phyloP scores from a whole-genome alignment of 192 early-diverging fungal species.

The Helicostylum pulchrum region DNA sequence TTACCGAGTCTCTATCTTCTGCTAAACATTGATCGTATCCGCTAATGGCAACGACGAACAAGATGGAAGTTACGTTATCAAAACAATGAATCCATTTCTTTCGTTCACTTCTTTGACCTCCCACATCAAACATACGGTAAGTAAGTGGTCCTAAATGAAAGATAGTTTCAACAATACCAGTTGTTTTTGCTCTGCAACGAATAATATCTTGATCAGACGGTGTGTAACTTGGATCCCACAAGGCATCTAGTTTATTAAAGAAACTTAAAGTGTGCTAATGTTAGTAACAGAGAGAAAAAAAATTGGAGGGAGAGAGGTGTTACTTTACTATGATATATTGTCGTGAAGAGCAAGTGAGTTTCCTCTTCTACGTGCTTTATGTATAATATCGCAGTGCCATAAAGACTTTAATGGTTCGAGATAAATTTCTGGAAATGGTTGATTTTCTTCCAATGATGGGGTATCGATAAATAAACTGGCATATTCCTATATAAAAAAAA shows the following conservation, averaged over 20 bases:
- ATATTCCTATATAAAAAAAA: constrained; percentile 26
- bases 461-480: constrained; percentile 31
- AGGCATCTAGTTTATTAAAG: constrained; percentile 47
- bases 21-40: constrained; percentile 58
- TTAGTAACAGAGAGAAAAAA: not conserved
- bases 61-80: constrained; percentile 53
- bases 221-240: constrained; percentile 44
- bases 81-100: constrained; percentile 85
- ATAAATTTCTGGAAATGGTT: constrained; percentile 42
- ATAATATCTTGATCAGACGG: constrained; percentile 60
- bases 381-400: constrained; percentile 47
- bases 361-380: constrained; percentile 35
- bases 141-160: constrained; percentile 53
- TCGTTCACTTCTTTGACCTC: constrained; percentile 94
- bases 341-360: constrained; percentile 50
- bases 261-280: constrained; percentile 33
- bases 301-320: not conserved
- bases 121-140: constrained; percentile 93
- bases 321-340: constrained; percentile 49
- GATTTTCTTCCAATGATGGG: constrained; percentile 36
- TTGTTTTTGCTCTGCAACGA: constrained; percentile 60
- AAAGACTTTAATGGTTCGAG: constrained; percentile 42
- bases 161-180: constrained; percentile 58
- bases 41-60: constrained; percentile 59
- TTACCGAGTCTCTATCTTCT: constrained; percentile 48